A percentile compares a stretch with the other conserved stretches of the same genome.
These are phyloP conservation scores for Solanum pimpinellifolium DNA, from an alignment of 257 asterid species.

Conservation along the genomic window DNA sequence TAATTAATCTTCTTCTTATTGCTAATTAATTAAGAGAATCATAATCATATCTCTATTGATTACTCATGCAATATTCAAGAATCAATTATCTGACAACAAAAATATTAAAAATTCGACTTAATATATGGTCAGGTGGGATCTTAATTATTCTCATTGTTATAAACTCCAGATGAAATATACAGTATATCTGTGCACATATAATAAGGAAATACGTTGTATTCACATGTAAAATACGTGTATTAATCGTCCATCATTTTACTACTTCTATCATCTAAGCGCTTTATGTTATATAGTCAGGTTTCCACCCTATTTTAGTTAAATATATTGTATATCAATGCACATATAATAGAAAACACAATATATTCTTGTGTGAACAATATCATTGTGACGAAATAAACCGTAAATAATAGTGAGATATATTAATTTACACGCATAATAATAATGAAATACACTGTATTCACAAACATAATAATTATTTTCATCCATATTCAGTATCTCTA, in stretches of 20 bases:
- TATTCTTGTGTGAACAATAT: background rate
- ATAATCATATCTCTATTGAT: background rate
- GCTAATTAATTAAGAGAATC: background rate
- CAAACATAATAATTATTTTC: background rate
- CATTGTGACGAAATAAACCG: background rate
- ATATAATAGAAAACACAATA: background rate
- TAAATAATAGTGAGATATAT: background rate
- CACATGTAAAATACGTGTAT: background rate
- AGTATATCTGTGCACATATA: background rate
- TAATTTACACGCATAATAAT: no score
- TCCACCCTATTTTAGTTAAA: no score
- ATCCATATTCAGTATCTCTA: background rate
- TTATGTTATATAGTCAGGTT: no score
- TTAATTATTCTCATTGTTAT: background rate
- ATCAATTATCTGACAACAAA: background rate
- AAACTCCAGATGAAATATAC: background rate
- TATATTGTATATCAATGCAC: background rate
- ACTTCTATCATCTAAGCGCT: no score
- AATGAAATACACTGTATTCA: no score
- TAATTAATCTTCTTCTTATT: slow-evolving; percentile 3
- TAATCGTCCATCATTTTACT: background rate
- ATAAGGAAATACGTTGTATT: background rate
- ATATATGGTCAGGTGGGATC: background rate
- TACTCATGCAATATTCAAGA: background rate
- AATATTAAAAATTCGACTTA: background rate